Base-by-base conservation (phyloP, 257 asterid species). In the Capsicum pubescens region DNA sequence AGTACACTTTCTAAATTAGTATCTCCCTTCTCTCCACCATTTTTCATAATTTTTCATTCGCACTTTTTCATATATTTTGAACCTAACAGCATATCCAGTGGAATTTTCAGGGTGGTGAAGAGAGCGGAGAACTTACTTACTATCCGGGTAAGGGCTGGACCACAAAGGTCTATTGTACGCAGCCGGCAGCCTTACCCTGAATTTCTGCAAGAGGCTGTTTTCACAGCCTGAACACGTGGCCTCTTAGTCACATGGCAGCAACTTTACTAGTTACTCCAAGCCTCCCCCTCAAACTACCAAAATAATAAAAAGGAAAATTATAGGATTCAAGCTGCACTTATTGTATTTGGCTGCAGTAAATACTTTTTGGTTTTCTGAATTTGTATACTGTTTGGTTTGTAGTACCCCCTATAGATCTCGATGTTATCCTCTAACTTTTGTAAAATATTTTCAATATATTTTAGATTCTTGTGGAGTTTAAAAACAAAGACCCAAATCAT, bases 391-490 rank as follows among this genome's bases (percentile, higher is more conserved):
- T 68, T 68, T 39, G 77, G 26, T 39, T 68, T 16, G 21, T 39
- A 8, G 4, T 8, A 68, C 54, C 54, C 9, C 77, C 52, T 36
- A 14, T 9, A 8, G 39, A 15, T 68, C 74, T 67, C 6, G 15
- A 76, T 21, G 61, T 76, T 52, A 76, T 76, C 26, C 54, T 76
- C 48, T 52, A 52, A 54, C 81, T 76, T 26, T 48, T 76, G 46
- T 52, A 42, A 9, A 67, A 11, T 54, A 16, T 36, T 78, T 82
- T 16, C 52, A 39, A 87, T 80, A 57, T 83, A 55, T 48, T 35
- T 68, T 84, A 97, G 99, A 83, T 97, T 84, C 98, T 97, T 82
- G 95, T 97, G 89, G 98, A 94, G 90, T 97, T 92, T 79, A 91
- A 93, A 90, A 93, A 86, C 94, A 97, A 97, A 89, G 98, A 95